These are phyloP conservation scores for Ceratopteris richardii DNA, from an alignment of 75 land plant species.

Conservation along the genomic window DNA sequence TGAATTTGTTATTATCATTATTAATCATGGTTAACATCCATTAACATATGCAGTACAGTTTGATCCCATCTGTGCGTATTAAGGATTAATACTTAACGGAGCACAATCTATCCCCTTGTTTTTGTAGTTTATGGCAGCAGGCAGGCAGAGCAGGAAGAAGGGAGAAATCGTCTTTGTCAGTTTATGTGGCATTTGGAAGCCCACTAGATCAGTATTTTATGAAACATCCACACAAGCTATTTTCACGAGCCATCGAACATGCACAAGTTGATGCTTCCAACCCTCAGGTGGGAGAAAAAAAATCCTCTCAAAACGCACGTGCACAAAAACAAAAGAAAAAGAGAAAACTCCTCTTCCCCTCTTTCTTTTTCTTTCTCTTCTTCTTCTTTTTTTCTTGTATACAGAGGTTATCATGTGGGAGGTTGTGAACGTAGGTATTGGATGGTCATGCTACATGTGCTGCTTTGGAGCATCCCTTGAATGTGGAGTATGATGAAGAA, in stretches of 20 bases:
- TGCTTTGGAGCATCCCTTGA: conserved; percentile 74
- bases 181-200: conserved; percentile 93
- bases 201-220: conserved; percentile 97
- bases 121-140: conserved; percentile 97
- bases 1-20: no score
- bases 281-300: conserved; percentile 63
- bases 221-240: conserved; percentile 78
- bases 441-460: conserved; percentile 88
- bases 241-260: conserved; percentile 68
- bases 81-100: no score
- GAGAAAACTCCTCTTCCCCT: no score
- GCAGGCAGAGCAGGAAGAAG: conserved; percentile 97
- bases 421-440: conserved; percentile 43
- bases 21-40: no score
- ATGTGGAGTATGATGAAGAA: conserved; percentile 57
- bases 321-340: no score
- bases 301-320: no score
- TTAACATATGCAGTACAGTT: no score
- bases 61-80: no score
- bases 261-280: conserved; percentile 85
- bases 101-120: no score
- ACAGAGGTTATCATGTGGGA: neutral
- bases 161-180: conserved; percentile 69
- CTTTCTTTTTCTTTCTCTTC: neutral
- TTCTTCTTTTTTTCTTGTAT: neutral